Evolutionary conservation across 768 basidiomycete species (phyloP).

Genomic region (Tylopilus sp.): DNA sequence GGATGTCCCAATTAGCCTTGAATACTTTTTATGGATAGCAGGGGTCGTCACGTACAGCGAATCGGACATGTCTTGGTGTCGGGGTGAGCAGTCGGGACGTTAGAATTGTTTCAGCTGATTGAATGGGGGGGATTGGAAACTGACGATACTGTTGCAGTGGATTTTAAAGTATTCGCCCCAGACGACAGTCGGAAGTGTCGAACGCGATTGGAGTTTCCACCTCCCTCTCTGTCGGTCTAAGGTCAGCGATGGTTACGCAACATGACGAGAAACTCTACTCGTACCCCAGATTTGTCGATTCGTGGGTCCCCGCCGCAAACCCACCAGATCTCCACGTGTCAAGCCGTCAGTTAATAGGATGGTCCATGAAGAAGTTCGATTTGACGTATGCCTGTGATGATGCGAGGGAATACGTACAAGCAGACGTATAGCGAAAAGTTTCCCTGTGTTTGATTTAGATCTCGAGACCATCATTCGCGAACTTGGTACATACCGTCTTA

Average conservation of each 20-base stretch:
- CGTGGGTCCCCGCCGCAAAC: neutral
- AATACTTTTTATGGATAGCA: neutral
- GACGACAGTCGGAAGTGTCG: neutral
- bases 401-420: neutral
- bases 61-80: neutral
- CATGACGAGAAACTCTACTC: too few species aligned
- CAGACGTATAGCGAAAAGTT: neutral
- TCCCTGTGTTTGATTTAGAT: neutral
- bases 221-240: neutral
- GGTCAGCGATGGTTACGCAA: neutral
- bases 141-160: neutral
- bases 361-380: neutral
- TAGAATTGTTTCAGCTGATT: neutral
- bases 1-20: neutral
- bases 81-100: neutral
- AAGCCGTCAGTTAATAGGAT: neutral
- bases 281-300: neutral
- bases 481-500: neutral
- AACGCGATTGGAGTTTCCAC: neutral
- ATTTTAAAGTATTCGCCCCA: conserved; percentile 2
- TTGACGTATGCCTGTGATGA: neutral
- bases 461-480: neutral
- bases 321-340: neutral
- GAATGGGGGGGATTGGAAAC: neutral
- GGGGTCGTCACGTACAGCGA: conserved; percentile 7